These are phyloP conservation scores for Lithospermum erythrorhizon DNA, from an alignment of 257 asterid genomes.

Conservation along the genomic window DNA sequence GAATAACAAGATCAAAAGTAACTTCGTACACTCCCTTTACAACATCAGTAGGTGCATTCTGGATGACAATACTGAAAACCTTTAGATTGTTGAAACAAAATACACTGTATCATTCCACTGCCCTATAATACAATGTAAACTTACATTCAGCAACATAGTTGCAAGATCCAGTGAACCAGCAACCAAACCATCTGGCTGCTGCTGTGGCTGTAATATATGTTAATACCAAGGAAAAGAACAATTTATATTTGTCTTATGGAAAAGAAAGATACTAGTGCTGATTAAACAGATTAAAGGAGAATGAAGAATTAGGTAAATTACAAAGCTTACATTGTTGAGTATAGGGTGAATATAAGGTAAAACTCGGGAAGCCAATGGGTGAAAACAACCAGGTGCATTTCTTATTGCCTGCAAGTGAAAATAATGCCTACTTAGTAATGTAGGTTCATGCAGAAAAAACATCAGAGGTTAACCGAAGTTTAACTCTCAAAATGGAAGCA, in stretches of 20 bases:
- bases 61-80: slow-evolving; percentile 14
- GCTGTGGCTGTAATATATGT: slow-evolving; percentile 66
- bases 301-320: slow-evolving; percentile 12
- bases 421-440: background rate
- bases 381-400: slow-evolving; percentile 87
- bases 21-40: slow-evolving; percentile 62
- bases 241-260: background rate
- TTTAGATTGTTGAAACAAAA: slow-evolving; percentile 1
- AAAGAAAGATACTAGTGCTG: background rate
- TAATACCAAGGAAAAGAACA: slow-evolving; percentile 13
- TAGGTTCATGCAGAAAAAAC: background rate
- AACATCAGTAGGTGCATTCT: slow-evolving; percentile 83
- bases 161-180: slow-evolving; percentile 90
- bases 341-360: slow-evolving; percentile 72
- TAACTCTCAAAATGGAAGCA: background rate
- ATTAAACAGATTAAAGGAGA: slow-evolving; percentile 3
- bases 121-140: slow-evolving; percentile 12
- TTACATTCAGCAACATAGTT: slow-evolving; percentile 78
- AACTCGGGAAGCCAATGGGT: slow-evolving; percentile 75
- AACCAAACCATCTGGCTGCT: slow-evolving; percentile 85
- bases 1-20: slow-evolving; percentile 61
- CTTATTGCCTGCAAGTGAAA: slow-evolving; percentile 65
- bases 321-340: slow-evolving; percentile 58
- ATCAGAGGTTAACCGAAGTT: background rate
- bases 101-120: background rate